A percentile compares a stretch with the other conserved stretches of the same genome.
Conservation (phyloP, 1,284 basidiomycete species). For the Singerocomus inundabilis region DNA sequence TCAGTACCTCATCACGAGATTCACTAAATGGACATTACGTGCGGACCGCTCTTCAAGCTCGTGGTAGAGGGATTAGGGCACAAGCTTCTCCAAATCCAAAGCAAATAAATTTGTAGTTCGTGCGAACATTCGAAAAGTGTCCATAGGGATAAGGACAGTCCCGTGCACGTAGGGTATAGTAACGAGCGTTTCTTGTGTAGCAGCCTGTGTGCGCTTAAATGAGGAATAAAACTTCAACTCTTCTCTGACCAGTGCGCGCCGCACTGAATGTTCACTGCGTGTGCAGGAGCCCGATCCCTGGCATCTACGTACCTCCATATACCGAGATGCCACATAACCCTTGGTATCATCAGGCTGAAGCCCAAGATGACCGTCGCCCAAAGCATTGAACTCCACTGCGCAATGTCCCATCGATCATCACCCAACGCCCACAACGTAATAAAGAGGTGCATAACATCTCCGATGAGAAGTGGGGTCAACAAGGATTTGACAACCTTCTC, state of each 20-base stretch:
- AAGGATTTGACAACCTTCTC: slow-evolving; percentile 65
- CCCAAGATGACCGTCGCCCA: slow-evolving; percentile 68
- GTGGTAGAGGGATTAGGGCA: too few relatives aligned
- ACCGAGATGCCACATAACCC: slow-evolving; percentile 69
- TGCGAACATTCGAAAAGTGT: too few relatives aligned
- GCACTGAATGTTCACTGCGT: not conserved
- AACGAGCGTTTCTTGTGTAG: too few relatives aligned
- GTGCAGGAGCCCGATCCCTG: slow-evolving; percentile 43
- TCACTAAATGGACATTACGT: too few relatives aligned
- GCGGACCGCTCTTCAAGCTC: too few relatives aligned
- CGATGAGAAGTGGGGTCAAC: slow-evolving; percentile 64
- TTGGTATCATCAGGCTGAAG: slow-evolving; percentile 61
- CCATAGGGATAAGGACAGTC: too few relatives aligned
- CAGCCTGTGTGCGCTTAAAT: too few relatives aligned
- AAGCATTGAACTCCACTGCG: slow-evolving; percentile 63
- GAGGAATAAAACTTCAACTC: slow-evolving; percentile 8
- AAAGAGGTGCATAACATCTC: slow-evolving; percentile 62
- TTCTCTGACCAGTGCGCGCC: slow-evolving; percentile 13
- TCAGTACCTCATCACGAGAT: too few relatives aligned
- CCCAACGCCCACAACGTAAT: slow-evolving; percentile 73
- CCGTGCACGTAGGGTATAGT: too few relatives aligned
- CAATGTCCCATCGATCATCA: slow-evolving; percentile 58
- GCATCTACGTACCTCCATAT: slow-evolving; percentile 68
- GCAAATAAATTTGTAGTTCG: too few relatives aligned
- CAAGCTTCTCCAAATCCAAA: too few relatives aligned